A percentile compares a stretch with the other conserved stretches of the same genome.
phyloP scores from a whole-genome alignment of 2,329 filamentous ascomycete species.

The Neophaeococcomyces mojaviensis region DNA sequence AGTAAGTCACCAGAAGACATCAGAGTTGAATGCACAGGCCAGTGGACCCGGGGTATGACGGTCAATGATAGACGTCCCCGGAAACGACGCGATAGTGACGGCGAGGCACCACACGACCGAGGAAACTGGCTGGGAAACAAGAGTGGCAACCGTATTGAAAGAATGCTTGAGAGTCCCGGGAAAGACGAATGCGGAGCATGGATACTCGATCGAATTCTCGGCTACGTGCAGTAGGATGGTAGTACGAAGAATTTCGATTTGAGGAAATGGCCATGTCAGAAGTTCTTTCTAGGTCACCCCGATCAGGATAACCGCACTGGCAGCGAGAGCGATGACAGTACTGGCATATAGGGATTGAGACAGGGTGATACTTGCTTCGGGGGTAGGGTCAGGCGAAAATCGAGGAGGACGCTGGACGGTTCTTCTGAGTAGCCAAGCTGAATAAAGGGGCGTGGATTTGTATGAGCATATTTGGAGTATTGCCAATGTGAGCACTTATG shows the following conservation, averaged over 20 bases:
- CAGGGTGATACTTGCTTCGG: too few relatives aligned
- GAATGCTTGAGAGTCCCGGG: conserved; percentile 64
- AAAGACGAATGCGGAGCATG: conserved; percentile 37
- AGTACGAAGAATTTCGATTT: too few relatives aligned
- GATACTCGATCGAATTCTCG: conserved; percentile 8
- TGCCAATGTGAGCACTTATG: too few relatives aligned
- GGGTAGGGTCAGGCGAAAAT: too few relatives aligned
- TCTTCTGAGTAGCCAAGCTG: not conserved
- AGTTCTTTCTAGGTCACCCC: too few relatives aligned
- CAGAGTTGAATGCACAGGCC: conserved; percentile 77
- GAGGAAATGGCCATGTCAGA: too few relatives aligned
- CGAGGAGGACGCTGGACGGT: too few relatives aligned
- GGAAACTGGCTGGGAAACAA: conserved; percentile 65
- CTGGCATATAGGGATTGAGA: too few relatives aligned
- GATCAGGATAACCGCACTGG: too few relatives aligned
- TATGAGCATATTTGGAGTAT: too few relatives aligned
- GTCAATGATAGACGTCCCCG: conserved; percentile 64
- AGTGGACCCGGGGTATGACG: conserved; percentile 93
- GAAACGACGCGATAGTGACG: conserved; percentile 39
- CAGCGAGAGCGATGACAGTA: too few relatives aligned
- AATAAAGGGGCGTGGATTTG: too few relatives aligned
- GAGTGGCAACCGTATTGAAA: conserved; percentile 72
- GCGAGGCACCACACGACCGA: conserved; percentile 61
- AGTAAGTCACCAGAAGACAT: conserved; percentile 65
- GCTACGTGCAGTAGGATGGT: conserved; percentile 1